Conservation (phyloP, 1,284 basidiomycete genomes). For the Pyrrhoderma lamaoense region DNA sequence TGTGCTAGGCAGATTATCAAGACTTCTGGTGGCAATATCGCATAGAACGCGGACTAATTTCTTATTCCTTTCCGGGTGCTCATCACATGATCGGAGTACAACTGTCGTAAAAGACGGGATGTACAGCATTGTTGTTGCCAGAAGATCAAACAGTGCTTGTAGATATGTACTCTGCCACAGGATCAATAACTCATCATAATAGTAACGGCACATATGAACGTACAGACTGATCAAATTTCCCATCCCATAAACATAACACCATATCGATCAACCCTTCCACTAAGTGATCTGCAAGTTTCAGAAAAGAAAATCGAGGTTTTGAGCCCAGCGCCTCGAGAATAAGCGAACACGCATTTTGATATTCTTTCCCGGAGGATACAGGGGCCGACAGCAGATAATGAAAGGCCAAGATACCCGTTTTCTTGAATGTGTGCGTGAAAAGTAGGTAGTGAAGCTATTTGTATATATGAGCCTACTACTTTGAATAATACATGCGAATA, state of each 20-base stretch:
- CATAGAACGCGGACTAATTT: constrained; percentile 29
- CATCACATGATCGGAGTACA: constrained; percentile 27
- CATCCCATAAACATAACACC: constrained; percentile 11
- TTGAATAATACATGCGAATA: constrained; percentile 4
- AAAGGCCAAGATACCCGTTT: constrained; percentile 39
- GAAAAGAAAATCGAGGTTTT: constrained; percentile 7
- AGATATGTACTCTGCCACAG: constrained; percentile 36
- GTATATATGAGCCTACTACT: constrained; percentile 8
- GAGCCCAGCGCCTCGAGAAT: constrained; percentile 18
- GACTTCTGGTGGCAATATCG: constrained; percentile 34
- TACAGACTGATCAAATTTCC: constrained; percentile 14
- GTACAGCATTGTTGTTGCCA: constrained; percentile 38
- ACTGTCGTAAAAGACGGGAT: constrained; percentile 41
- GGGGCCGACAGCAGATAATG: constrained; percentile 45
- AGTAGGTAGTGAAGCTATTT: constrained; percentile 50
- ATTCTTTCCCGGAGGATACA: constrained; percentile 24
- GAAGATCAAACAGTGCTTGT: constrained; percentile 45
- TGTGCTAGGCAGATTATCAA: constrained; percentile 26
- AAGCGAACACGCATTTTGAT: constrained; percentile 24
- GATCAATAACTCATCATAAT: too few species aligned
- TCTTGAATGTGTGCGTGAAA: constrained; percentile 43
- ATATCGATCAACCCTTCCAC: constrained; percentile 14
- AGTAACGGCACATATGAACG: too few species aligned
- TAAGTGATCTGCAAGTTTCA: constrained; percentile 11
- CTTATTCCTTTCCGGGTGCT: not conserved